Conservation (phyloP, 805 yeast species). For the Starmera quercuum region DNA sequence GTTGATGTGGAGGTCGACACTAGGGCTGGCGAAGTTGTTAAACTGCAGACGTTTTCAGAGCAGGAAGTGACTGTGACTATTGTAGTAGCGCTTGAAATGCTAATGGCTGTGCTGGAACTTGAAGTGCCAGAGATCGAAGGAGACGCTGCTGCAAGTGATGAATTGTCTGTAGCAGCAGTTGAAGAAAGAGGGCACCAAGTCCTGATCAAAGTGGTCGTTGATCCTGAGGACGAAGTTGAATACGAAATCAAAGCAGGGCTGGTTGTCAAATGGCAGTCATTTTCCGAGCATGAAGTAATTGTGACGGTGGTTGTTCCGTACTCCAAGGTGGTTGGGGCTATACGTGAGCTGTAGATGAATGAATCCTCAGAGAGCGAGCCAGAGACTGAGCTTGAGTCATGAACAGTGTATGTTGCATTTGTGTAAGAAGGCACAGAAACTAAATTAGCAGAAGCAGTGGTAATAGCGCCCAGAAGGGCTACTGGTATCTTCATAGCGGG, state of each 20-base stretch:
- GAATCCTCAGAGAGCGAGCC: no score
- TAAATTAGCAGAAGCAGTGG: background rate
- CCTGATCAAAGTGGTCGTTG: background rate
- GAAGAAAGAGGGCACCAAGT: conserved; percentile 3
- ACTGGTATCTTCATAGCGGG: no score
- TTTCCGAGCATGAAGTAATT: conserved; percentile 12
- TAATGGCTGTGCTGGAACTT: background rate
- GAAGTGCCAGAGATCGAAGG: background rate
- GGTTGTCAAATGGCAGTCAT: conserved; percentile 8
- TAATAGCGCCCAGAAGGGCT: background rate
- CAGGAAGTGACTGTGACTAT: conserved; percentile 28
- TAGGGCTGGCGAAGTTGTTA: conserved; percentile 25
- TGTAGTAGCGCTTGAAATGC: conserved; percentile 15
- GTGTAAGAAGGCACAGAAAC: background rate
- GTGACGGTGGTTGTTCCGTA: conserved; percentile 11
- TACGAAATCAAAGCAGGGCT: conserved; percentile 11
- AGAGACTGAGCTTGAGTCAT: background rate
- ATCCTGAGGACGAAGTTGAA: background rate
- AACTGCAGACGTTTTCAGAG: conserved; percentile 23
- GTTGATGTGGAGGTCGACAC: conserved; percentile 24
- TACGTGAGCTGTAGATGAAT: background rate
- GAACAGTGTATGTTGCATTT: background rate
- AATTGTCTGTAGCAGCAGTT: background rate
- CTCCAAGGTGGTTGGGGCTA: conserved; percentile 2
- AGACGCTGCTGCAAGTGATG: background rate